Evolutionary conservation across 352 stramenopile species (phyloP).

Genomic region (Aphanomyces invadans): DNA sequence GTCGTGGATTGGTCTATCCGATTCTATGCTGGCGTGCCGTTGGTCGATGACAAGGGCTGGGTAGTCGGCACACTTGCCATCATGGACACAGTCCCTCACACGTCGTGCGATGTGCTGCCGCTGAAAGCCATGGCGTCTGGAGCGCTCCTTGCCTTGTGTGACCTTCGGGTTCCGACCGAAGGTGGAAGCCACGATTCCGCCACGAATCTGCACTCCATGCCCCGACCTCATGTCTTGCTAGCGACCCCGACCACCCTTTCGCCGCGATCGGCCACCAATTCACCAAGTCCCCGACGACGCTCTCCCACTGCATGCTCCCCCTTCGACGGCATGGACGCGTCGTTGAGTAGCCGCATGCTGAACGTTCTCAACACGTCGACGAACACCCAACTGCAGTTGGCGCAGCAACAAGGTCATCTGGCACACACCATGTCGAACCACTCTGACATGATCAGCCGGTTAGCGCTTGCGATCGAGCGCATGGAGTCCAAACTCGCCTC

Average conservation of each 20-base stretch:
- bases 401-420: conserved; percentile 7
- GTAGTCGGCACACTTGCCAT: conserved; percentile 18
- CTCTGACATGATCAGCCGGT: conserved; percentile 4
- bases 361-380: conserved; percentile 1
- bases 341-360: background rate
- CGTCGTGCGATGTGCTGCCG: background rate
- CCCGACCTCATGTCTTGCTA: too few relatives aligned
- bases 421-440: conserved; percentile 1
- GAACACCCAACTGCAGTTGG: background rate
- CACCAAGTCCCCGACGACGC: too few relatives aligned
- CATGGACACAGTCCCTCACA: background rate
- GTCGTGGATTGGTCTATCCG: conserved; percentile 79
- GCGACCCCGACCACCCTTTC: too few relatives aligned
- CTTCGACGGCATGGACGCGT: conserved; percentile 3
- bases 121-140: background rate
- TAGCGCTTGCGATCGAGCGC: conserved; percentile 7
- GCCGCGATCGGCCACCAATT: too few relatives aligned
- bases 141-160: background rate
- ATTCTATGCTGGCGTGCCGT: conserved; percentile 85
- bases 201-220: too few relatives aligned
- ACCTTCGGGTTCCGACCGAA: too few relatives aligned
- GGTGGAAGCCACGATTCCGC: too few relatives aligned
- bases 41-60: conserved; percentile 19
- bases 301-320: background rate
- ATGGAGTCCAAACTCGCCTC: conserved; percentile 22